Percentiles rank a stretch among this genome's conserved stretches.
These are phyloP conservation scores for Aegilops sharonensis DNA, from an alignment of 176 grass and related monocot species.

Conservation along the genomic window DNA sequence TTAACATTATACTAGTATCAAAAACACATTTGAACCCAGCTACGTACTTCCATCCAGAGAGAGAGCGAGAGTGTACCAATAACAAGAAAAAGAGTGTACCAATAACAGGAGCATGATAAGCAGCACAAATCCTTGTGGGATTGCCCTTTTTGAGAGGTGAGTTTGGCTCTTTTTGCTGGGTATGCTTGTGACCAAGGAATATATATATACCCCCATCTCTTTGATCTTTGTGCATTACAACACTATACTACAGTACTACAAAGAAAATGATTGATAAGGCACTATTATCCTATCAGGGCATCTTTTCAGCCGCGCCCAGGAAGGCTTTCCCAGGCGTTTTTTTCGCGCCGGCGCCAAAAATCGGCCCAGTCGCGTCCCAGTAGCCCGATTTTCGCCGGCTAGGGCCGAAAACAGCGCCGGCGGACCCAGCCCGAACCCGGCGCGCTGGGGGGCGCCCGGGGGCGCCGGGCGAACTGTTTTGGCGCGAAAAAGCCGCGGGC, in stretches of 20 bases:
- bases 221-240: constrained; percentile 2
- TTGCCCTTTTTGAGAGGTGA: no score
- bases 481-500: no score
- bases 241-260: neutral
- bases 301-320: no score
- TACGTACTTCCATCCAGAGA: neutral
- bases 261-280: neutral
- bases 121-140: constrained; percentile 16
- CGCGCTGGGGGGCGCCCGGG: no score
- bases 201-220: neutral
- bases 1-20: no score
- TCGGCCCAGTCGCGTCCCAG: no score
- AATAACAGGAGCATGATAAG: constrained; percentile 16
- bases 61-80: neutral
- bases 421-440: no score
- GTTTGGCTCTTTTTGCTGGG: constrained; percentile 28
- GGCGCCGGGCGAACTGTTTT: no score
- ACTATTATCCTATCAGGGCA: constrained; percentile 19
- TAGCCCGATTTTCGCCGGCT: no score
- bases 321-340: no score
- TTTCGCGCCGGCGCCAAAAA: no score
- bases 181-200: neutral
- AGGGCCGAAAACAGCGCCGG: no score
- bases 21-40: neutral
- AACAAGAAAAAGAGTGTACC: neutral